Conservation (phyloP, 495 filamentous ascomycete genomes). For the Trichoderma orchidacearum region DNA sequence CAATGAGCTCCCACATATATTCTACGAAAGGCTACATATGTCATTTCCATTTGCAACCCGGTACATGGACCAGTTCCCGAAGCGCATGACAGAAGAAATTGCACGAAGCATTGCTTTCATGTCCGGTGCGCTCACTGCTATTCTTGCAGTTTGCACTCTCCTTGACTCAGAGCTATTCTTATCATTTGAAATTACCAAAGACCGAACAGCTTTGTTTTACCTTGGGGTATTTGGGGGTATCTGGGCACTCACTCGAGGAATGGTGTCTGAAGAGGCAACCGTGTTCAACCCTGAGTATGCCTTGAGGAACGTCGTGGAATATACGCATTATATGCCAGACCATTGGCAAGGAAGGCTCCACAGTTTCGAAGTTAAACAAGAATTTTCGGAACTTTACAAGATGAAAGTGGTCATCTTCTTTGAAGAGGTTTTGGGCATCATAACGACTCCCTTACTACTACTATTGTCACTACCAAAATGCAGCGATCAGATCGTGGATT, state of each 20-base stretch:
- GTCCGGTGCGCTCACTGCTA: conserved; percentile 68
- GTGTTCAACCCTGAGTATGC: conserved; percentile 90
- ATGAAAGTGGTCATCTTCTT: conserved; percentile 81
- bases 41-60: conserved; percentile 84
- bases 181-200: conserved; percentile 76
- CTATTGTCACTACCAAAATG: conserved; percentile 79
- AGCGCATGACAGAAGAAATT: conserved; percentile 76
- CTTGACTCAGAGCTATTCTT: conserved; percentile 84
- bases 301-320: conserved; percentile 74
- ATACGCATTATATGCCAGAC: conserved; percentile 77
- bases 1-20: conserved; percentile 89
- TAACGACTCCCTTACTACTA: conserved; percentile 82
- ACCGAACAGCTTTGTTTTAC: conserved; percentile 75
- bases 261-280: conserved; percentile 70
- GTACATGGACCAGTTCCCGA: conserved; percentile 93
- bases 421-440: conserved; percentile 81
- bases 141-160: conserved; percentile 66
- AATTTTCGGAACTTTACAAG: conserved; percentile 81
- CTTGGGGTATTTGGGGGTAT: conserved; percentile 55
- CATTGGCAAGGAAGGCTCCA: conserved; percentile 84
- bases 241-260: conserved; percentile 67
- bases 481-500: conserved; percentile 88
- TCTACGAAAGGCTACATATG: conserved; percentile 80
- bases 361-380: conserved; percentile 67
- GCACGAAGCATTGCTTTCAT: conserved; percentile 78